Conservation (phyloP, 208 protist genomes). For the Acanthamoeba castellanii region DNA sequence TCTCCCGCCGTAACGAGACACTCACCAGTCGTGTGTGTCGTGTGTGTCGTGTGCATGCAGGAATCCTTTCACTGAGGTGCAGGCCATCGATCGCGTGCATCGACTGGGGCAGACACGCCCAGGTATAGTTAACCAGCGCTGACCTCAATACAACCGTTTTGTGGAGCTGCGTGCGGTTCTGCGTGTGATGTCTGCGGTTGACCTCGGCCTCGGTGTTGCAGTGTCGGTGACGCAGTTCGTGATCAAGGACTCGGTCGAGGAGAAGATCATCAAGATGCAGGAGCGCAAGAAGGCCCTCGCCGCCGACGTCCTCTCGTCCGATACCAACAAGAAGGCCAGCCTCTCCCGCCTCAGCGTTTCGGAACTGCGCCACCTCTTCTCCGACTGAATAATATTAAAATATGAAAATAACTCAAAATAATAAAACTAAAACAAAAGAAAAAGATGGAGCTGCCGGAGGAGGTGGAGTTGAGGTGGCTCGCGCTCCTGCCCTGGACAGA, state of each 20-base stretch:
- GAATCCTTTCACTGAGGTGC: constrained; percentile 73
- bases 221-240: constrained; percentile 49
- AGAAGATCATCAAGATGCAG: constrained; percentile 52
- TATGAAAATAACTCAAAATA: too few relatives aligned
- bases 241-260: constrained; percentile 39
- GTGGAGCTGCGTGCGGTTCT: too few relatives aligned
- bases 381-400: too few relatives aligned
- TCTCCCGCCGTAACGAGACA: background rate
- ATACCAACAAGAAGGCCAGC: background rate
- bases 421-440: background rate
- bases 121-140: background rate
- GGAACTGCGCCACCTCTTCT: constrained; percentile 52
- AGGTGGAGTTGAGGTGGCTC: background rate
- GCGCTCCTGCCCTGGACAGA: background rate
- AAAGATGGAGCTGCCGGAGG: background rate
- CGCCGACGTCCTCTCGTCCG: background rate
- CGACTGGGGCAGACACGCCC: constrained; percentile 86
- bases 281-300: constrained; percentile 8
- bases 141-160: too few relatives aligned
- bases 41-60: background rate
- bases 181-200: too few relatives aligned
- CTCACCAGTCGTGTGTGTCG: too few relatives aligned
- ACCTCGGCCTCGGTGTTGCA: too few relatives aligned
- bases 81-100: constrained; percentile 89
- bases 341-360: background rate